These are phyloP conservation scores for Populus simonii DNA, from an alignment of 345 rosid genomes.

Conservation along the genomic window DNA sequence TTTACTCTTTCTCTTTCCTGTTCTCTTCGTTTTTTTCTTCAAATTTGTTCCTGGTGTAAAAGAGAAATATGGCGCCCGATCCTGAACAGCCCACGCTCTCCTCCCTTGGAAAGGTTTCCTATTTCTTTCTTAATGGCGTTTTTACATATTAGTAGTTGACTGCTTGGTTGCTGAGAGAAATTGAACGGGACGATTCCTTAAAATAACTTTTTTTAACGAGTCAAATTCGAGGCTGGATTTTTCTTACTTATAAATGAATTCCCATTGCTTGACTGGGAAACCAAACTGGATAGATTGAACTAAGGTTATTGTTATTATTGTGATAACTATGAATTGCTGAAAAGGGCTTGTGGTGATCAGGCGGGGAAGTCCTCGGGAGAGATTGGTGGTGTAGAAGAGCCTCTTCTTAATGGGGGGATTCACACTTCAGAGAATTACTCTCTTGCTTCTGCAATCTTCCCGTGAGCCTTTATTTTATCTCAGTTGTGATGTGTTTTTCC, in stretches of 20 bases:
- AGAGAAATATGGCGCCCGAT: slow-evolving; percentile 48
- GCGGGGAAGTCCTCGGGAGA: slow-evolving; percentile 60
- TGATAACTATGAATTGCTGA: background rate
- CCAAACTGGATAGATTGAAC: background rate
- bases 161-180: background rate
- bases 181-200: background rate
- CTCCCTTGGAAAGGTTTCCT: slow-evolving; percentile 44
- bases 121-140: background rate
- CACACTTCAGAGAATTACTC: slow-evolving; percentile 55
- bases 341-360: slow-evolving; percentile 28
- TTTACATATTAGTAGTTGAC: too few species aligned
- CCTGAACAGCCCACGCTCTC: slow-evolving; percentile 41
- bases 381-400: slow-evolving; percentile 54
- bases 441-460: slow-evolving; percentile 56
- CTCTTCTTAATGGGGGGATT: slow-evolving; percentile 56
- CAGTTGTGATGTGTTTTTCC: background rate
- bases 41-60: too few species aligned
- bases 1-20: too few species aligned
- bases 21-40: background rate
- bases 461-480: slow-evolving; percentile 45
- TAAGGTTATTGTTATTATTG: background rate
- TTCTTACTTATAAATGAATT: too few species aligned
- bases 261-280: too few species aligned
- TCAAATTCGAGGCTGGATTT: too few species aligned
- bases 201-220: background rate